Evolutionary conservation across 441 rosid species (phyloP), one percentile per base, ranked within the genome.

Genomic region (Bocquillonia castaneifolia): DNA sequence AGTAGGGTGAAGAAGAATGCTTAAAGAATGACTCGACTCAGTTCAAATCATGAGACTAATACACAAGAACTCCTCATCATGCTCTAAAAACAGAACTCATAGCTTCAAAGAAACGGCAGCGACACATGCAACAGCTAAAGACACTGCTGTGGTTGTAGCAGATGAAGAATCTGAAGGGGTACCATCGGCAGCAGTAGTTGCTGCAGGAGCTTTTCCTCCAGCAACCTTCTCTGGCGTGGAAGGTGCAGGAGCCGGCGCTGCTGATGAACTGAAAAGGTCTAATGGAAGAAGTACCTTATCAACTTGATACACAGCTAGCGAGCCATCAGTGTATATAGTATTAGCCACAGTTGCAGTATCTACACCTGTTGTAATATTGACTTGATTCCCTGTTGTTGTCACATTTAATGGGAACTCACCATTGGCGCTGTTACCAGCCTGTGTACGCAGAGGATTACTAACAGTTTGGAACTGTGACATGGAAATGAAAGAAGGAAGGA

Each of bases 391-490:
- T 0, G 89, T 79, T 26, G 91, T 82, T 1, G 91, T 88, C 42
- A 89, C 86, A 37, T 93, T 93, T 6, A 93, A 75, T 8, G 90
- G 92, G 75, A 84, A 93, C 59, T 78, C 78, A 22, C 84, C 91
- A 1, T 66, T 63, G 32, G 75, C 82, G 12, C 85, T 79, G 52
- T 86, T 80, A 3, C 98, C 96, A 0, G 89, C 96, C 73, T 93
- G 95, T 3, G 98, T 93, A 26, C 93, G 82, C 70, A 93, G 68
- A 2, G 98, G 98, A 76, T 93, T 93, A 78, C 90, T 89, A 18
- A 82, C 83, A 14, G 96, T 91, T 59, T 86, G 93, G 77, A 93
- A 91, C 81, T 86, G 92, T 10, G 95, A 59, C 77, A 72, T 77
- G 48, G 96, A 75, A 28, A 88, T 44, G 72, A 83, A 75, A 7